These are phyloP conservation scores for Umbelopsis vinacea DNA, from an alignment of 192 early-diverging fungal genomes.

Conservation along the genomic window DNA sequence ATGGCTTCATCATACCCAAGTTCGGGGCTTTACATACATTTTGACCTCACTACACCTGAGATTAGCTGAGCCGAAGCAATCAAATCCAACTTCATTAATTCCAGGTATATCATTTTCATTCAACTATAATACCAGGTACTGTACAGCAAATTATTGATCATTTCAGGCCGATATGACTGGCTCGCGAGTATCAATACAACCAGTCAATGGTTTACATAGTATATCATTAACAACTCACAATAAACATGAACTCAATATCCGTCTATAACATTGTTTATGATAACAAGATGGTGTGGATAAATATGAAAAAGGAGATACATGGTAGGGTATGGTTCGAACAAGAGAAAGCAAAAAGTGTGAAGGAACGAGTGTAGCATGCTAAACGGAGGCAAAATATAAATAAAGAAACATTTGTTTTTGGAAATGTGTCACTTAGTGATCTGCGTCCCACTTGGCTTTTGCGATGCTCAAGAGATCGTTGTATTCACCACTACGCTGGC, in stretches of 20 bases:
- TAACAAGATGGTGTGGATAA: background rate
- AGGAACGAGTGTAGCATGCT: background rate
- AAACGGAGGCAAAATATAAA: background rate
- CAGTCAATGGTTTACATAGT: background rate
- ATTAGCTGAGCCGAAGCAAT: too few species aligned
- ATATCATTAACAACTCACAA: background rate
- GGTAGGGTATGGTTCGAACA: background rate
- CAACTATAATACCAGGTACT: too few species aligned
- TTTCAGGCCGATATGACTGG: too few species aligned
- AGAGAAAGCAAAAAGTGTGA: background rate
- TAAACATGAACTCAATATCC: background rate
- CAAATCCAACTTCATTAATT: too few species aligned
- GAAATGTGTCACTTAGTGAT: background rate
- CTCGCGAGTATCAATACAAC: too few species aligned
- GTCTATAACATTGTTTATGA: background rate
- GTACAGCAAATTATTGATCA: too few species aligned
- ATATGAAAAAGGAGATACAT: background rate
- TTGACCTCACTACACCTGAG: too few species aligned
- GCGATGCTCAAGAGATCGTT: constrained; percentile 70
- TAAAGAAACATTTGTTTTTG: background rate
- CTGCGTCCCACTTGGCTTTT: constrained; percentile 31
- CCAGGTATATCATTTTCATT: too few species aligned
- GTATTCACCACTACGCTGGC: constrained; percentile 80
- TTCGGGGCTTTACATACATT: too few species aligned
- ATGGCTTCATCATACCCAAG: too few species aligned